Percentiles rank a stretch among this genome's conserved stretches.
phyloP scores from a whole-genome alignment of 73 alveolate genomes.

The Urostyla sp. region DNA sequence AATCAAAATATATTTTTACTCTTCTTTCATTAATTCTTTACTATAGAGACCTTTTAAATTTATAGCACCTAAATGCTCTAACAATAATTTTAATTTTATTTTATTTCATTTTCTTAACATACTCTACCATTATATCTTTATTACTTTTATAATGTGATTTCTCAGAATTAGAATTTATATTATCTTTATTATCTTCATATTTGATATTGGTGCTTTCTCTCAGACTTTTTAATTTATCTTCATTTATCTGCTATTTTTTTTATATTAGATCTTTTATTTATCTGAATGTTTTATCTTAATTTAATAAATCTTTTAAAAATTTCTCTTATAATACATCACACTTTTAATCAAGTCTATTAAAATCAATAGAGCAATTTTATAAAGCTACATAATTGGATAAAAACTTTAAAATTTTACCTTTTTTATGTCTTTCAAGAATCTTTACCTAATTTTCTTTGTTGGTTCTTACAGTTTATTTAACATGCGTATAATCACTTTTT shows the following conservation, averaged over 20 bases:
- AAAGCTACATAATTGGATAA: conserved; percentile 19
- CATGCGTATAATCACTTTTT: not conserved
- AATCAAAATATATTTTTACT: not conserved
- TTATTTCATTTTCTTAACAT: conserved; percentile 27
- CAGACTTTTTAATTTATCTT: conserved; percentile 5
- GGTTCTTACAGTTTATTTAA: conserved; percentile 9
- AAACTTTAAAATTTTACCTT: not conserved
- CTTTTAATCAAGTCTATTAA: conserved; percentile 28
- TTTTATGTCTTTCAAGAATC: not conserved
- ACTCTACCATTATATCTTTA: not conserved
- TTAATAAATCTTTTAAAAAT: not conserved
- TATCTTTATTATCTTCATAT: not conserved
- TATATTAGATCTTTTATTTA: not conserved
- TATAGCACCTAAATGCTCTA: conserved; percentile 21
- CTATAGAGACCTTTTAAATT: not conserved
- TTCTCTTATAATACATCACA: conserved; percentile 10
- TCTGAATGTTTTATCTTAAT: conserved; percentile 3
- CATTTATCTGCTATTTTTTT: conserved; percentile 4
- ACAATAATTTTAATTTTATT: conserved; percentile 13
- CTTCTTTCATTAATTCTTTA: conserved; percentile 8
- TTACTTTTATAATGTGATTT: not conserved
- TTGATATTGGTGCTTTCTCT: not conserved
- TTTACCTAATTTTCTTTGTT: conserved; percentile 3
- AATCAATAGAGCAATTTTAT: not conserved
- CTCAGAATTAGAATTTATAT: not conserved